Evolutionary conservation across 768 basidiomycete species (phyloP).

Genomic region (Amanita pallidorosea): DNA sequence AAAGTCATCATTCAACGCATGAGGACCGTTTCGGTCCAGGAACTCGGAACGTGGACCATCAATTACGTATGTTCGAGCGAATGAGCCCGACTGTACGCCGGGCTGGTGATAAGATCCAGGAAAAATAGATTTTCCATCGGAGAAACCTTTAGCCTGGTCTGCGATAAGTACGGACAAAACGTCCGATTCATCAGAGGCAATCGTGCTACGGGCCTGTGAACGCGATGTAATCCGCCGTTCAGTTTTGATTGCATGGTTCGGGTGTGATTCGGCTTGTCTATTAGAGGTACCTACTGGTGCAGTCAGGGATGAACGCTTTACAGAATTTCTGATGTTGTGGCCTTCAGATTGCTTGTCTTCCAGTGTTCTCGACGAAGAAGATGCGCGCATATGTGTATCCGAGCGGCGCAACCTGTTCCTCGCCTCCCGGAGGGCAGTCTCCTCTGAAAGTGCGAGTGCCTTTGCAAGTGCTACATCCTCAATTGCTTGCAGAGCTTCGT

Average conservation of each 20-base stretch:
- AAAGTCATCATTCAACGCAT: neutral
- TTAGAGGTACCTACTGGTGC: neutral
- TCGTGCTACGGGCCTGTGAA: neutral
- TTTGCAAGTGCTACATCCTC: slow-evolving; percentile 3
- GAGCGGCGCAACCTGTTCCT: neutral
- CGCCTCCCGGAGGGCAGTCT: slow-evolving; percentile 5
- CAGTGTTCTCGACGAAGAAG: neutral
- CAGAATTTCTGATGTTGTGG: neutral
- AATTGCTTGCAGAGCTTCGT: slow-evolving; percentile 4
- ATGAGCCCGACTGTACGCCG: neutral
- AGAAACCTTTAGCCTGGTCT: neutral
- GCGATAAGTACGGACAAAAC: neutral
- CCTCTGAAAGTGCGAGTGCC: slow-evolving; percentile 2
- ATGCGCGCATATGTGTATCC: neutral
- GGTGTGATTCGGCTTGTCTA: neutral
- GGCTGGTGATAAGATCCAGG: neutral
- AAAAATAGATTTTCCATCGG: neutral
- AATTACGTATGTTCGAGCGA: neutral
- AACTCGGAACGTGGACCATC: neutral
- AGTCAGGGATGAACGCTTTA: neutral
- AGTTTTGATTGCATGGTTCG: neutral
- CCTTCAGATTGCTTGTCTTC: neutral
- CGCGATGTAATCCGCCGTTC: neutral
- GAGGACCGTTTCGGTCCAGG: neutral
- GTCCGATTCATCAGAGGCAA: neutral